Evolutionary conservation across 2,329 filamentous ascomycete species (phyloP).

Genomic region (Lomentospora prolificans): DNA sequence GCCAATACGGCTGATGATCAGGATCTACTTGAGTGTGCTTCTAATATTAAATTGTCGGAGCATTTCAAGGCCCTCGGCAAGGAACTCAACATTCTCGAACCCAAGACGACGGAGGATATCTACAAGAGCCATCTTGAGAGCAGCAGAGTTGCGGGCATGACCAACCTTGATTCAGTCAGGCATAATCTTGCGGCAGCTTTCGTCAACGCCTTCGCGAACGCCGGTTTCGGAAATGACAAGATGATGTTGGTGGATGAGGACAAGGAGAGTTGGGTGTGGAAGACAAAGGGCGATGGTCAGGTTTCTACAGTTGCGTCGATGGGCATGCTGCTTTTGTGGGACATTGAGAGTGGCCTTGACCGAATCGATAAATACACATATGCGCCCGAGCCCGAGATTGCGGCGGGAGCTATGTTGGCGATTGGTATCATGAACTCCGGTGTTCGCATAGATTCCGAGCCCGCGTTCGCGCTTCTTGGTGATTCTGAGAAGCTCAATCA

Average conservation of each 20-base stretch:
- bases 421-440: conserved; percentile 95
- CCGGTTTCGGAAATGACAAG: conserved; percentile 91
- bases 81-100: conserved; percentile 92
- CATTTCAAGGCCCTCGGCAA: conserved; percentile 92
- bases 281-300: conserved; percentile 98
- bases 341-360: conserved; percentile 83
- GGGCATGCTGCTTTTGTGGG: conserved; percentile 86
- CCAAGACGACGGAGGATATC: conserved; percentile 95
- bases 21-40: conserved; percentile 71
- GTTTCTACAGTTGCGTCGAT: conserved; percentile 90
- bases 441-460: conserved; percentile 80
- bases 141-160: conserved; percentile 82
- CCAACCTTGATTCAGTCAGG: conserved; percentile 87
- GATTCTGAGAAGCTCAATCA: conserved; percentile 71
- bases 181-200: conserved; percentile 95
- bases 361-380: conserved; percentile 95
- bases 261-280: conserved; percentile 95
- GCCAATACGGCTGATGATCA: conserved; percentile 66
- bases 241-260: conserved; percentile 90
- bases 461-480: conserved; percentile 75
- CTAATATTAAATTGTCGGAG: conserved; percentile 78
- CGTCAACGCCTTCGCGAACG: conserved; percentile 95
- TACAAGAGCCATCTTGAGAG: conserved; percentile 99
- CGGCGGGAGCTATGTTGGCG: conserved; percentile 83
- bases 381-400: conserved; percentile 57